phyloP scores from a whole-genome alignment of 805 yeast genomes.

The Kodamaea jinghongensis region DNA sequence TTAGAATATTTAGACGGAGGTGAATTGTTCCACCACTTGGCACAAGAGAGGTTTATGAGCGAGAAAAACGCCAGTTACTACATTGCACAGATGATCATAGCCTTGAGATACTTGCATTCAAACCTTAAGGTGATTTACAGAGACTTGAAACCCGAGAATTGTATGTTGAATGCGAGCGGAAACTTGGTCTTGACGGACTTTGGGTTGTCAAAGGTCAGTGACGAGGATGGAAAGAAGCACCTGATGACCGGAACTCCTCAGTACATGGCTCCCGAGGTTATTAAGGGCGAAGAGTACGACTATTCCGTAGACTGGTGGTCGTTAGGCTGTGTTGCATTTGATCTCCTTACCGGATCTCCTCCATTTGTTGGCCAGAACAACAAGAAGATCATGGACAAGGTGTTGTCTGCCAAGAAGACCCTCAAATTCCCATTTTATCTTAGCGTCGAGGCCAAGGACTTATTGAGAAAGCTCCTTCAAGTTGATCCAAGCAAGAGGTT shows the following conservation, averaged over 20 bases:
- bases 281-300: slow-evolving; percentile 39
- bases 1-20: slow-evolving; percentile 46
- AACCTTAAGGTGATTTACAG: slow-evolving; percentile 40
- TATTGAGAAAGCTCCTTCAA: slow-evolving; percentile 36
- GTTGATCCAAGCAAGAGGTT: slow-evolving; percentile 36
- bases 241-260: slow-evolving; percentile 46
- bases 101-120: slow-evolving; percentile 37
- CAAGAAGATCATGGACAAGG: slow-evolving; percentile 39
- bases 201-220: slow-evolving; percentile 40
- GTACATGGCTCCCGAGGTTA: slow-evolving; percentile 49
- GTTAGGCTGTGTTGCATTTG: slow-evolving; percentile 43
- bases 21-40: slow-evolving; percentile 43
- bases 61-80: slow-evolving; percentile 41
- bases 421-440: slow-evolving; percentile 41
- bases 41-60: slow-evolving; percentile 20
- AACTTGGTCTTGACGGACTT: slow-evolving; percentile 44
- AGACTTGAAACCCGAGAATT: slow-evolving; percentile 45
- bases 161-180: slow-evolving; percentile 41
- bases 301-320: slow-evolving; percentile 50
- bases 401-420: slow-evolving; percentile 29
- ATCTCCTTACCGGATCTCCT: slow-evolving; percentile 43
- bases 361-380: slow-evolving; percentile 45
- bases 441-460: slow-evolving; percentile 41
- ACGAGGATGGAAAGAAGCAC: slow-evolving; percentile 16
- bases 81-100: slow-evolving; percentile 42